phyloP scores from a whole-genome alignment of 805 yeast species.

The Candida vartiovaarae region DNA sequence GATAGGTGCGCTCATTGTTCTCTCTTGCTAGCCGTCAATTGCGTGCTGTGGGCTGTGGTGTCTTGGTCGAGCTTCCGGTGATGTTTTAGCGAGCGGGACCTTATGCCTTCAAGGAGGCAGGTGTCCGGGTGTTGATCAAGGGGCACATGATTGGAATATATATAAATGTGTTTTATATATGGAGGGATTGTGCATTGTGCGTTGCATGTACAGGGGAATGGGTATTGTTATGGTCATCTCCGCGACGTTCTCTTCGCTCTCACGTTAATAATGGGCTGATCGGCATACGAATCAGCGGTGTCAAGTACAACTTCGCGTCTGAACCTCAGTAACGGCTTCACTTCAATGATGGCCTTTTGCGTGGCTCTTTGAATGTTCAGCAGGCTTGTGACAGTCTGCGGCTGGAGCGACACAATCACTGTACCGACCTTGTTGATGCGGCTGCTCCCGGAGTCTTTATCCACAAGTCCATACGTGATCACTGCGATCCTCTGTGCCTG shows the following conservation, averaged over 20 bases:
- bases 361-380: background rate
- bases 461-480: conserved; percentile 15
- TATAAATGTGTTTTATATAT: too few relatives aligned
- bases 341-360: conserved; percentile 9
- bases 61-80: too few relatives aligned
- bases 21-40: too few relatives aligned
- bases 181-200: background rate
- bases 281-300: conserved; percentile 3
- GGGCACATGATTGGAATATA: too few relatives aligned
- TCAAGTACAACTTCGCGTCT: conserved; percentile 9
- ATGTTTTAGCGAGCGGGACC: too few relatives aligned
- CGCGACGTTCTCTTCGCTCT: conserved; percentile 13
- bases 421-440: conserved; percentile 12
- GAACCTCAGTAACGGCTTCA: conserved; percentile 12
- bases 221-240: background rate
- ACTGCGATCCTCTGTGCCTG: conserved; percentile 13
- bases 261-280: conserved; percentile 12
- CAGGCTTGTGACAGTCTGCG: conserved; percentile 4
- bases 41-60: too few relatives aligned
- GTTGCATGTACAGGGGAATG: background rate
- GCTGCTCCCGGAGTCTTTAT: conserved; percentile 4
- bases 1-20: conserved; percentile 13
- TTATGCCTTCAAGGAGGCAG: too few relatives aligned
- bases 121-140: too few relatives aligned
- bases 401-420: conserved; percentile 12